A percentile compares a stretch with the other conserved stretches of the same genome.
Evolutionary conservation across 1,284 basidiomycete species (phyloP).

Genomic region (Microbotryum lychnidis-dioicae): DNA sequence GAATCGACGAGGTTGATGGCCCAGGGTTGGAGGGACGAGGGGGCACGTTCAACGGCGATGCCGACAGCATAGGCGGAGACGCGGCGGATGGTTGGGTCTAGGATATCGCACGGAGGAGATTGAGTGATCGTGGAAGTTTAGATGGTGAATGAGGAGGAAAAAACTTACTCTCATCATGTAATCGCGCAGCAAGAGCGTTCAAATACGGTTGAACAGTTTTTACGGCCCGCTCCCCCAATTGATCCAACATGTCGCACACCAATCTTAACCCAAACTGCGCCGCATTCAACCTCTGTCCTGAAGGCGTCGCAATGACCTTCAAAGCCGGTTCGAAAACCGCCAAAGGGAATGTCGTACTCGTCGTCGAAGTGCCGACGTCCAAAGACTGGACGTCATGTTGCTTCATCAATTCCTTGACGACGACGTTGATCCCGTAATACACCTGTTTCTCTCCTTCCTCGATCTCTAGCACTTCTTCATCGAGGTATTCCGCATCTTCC

Average conservation of each 20-base stretch:
- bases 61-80: constrained; percentile 5
- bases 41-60: not conserved
- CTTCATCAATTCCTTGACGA: not conserved
- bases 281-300: not conserved
- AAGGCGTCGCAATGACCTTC: not conserved
- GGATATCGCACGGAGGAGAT: not conserved
- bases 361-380: not conserved
- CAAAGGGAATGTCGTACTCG: constrained; percentile 2
- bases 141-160: no score
- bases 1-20: constrained; percentile 1
- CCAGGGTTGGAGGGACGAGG: not conserved
- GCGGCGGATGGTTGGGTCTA: not conserved
- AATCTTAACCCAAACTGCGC: constrained; percentile 8
- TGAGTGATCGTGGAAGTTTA: not conserved
- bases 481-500: constrained; percentile 4
- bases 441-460: constrained; percentile 2
- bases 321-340: constrained; percentile 3
- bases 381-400: not conserved
- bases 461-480: not conserved
- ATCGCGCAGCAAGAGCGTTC: not conserved
- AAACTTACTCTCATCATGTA: constrained; percentile 1
- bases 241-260: constrained; percentile 1
- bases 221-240: not conserved
- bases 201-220: not conserved
- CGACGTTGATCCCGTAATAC: not conserved